Conservation (phyloP, 1,284 basidiomycete species). For the Irpex sp. region DNA sequence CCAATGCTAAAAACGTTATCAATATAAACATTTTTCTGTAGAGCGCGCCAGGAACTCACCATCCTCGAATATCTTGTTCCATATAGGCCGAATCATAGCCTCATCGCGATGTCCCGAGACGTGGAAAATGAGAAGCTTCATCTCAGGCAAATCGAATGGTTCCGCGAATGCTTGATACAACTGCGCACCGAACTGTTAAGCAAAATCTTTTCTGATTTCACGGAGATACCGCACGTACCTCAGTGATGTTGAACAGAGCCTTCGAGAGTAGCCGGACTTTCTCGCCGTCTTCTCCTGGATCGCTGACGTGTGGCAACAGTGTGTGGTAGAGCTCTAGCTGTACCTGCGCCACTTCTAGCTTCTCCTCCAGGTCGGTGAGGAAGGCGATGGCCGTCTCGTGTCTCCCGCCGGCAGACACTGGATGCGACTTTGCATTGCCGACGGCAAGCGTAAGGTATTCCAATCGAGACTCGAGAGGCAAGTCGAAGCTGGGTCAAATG, state of each 20-base stretch:
- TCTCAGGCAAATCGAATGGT: slow-evolving; percentile 78
- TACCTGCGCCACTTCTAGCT: slow-evolving; percentile 94
- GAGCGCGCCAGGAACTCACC: slow-evolving; percentile 38
- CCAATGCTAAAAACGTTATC: slow-evolving; percentile 33
- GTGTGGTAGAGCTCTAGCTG: slow-evolving; percentile 83
- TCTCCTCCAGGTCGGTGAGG: slow-evolving; percentile 90
- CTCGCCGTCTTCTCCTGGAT: slow-evolving; percentile 49
- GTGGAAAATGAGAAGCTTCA: slow-evolving; percentile 89
- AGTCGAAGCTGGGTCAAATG: slow-evolving; percentile 46
- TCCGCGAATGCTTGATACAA: slow-evolving; percentile 88
- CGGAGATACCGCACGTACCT: slow-evolving; percentile 38
- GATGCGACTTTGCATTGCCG: slow-evolving; percentile 93
- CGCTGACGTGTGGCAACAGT: slow-evolving; percentile 54
- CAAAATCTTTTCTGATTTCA: slow-evolving; percentile 7
- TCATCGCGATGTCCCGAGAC: slow-evolving; percentile 91
- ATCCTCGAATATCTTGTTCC: slow-evolving; percentile 82
- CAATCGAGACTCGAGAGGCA: slow-evolving; percentile 68
- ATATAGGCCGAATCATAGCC: slow-evolving; percentile 76
- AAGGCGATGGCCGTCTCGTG: slow-evolving; percentile 88
- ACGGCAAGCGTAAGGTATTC: slow-evolving; percentile 92
- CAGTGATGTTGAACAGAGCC: slow-evolving; percentile 61
- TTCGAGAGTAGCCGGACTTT: slow-evolving; percentile 52
- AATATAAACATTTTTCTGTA: neutral
- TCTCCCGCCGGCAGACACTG: slow-evolving; percentile 65
- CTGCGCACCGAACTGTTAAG: slow-evolving; percentile 32